These are phyloP conservation scores for Xylaria telfairii DNA, from an alignment of 495 filamentous ascomycete genomes.

Conservation along the genomic window DNA sequence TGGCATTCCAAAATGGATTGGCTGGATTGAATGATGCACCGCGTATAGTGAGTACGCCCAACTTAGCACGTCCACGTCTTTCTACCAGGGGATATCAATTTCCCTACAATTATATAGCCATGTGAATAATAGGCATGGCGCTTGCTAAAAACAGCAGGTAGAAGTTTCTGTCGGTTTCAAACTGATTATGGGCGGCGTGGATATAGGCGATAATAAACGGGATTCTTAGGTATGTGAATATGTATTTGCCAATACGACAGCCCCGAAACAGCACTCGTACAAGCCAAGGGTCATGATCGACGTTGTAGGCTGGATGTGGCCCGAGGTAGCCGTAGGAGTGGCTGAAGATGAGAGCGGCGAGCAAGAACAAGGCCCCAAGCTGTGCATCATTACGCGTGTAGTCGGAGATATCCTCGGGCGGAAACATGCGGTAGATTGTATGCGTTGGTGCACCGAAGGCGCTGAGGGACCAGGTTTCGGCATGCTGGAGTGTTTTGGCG, in stretches of 20 bases:
- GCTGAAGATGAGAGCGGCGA: not conserved
- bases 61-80: too few relatives aligned
- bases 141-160: not conserved
- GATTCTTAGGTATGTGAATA: not conserved
- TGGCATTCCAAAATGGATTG: too few relatives aligned
- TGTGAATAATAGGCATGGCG: too few relatives aligned
- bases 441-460: not conserved
- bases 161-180: not conserved
- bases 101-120: too few relatives aligned
- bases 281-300: not conserved
- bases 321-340: not conserved
- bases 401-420: not conserved
- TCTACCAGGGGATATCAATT: too few relatives aligned
- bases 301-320: not conserved
- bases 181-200: not conserved
- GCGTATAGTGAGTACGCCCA: too few relatives aligned
- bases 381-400: not conserved
- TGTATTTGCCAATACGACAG: not conserved
- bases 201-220: not conserved
- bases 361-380: not conserved
- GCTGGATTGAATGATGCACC: too few relatives aligned
- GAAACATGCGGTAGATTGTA: not conserved
- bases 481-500: not conserved
- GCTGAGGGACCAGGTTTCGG: not conserved
- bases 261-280: not conserved